Base-by-base conservation (phyloP, 768 basidiomycete species). In the Candolleomyces aberdarensis region DNA sequence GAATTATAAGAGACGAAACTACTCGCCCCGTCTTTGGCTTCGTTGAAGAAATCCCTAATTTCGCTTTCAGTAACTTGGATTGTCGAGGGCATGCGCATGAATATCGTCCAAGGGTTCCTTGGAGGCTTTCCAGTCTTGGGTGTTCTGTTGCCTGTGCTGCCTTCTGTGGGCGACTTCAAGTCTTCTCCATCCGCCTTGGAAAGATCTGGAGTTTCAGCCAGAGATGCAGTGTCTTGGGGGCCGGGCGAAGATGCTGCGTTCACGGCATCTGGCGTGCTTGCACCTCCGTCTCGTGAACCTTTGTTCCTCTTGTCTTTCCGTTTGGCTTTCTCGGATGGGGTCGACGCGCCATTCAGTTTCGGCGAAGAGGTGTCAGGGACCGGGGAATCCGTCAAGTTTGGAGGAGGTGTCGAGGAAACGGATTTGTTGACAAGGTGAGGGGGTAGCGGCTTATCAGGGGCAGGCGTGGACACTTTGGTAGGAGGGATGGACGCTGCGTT, bases 91-190 rank as follows among this genome's bases (percentile, higher is more conserved):
- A 88, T 79, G 63, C 88, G 85, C 81, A 95, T 85, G 73, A 92
- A 94, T 56, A 94, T 81, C 8, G 93, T 95, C 87, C 88, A 92
- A 5, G 92, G 91, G 71, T 91, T 85, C 44, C 90, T 80, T 31
- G 82, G 76, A 0, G 84, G 82, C 59, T 84, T 82, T 51, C 80
- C 80, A 40, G 81, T 81, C 57, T 85, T 90, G 19, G 92, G 92
- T 29, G 92, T 93, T 58, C 91, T 82, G 22, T 78, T 75, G 9
- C 90, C 89, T 0, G 82, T 71, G 36, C 84, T 84, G 9, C 76
- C 80, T 65, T 86, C 86, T 15, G 76, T 75, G 15, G 85, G 84
- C 15, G 82, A 85, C 70, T 85, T 88, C 57, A 80, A 69, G 52
- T 78, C 81, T 4, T 78, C 75, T 0, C 60, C 69, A 19, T 67